A percentile compares a stretch with the other conserved stretches of the same genome.
These are phyloP conservation scores for Podila epigama DNA, from an alignment of 192 early-diverging fungal species.

Conservation along the genomic window DNA sequence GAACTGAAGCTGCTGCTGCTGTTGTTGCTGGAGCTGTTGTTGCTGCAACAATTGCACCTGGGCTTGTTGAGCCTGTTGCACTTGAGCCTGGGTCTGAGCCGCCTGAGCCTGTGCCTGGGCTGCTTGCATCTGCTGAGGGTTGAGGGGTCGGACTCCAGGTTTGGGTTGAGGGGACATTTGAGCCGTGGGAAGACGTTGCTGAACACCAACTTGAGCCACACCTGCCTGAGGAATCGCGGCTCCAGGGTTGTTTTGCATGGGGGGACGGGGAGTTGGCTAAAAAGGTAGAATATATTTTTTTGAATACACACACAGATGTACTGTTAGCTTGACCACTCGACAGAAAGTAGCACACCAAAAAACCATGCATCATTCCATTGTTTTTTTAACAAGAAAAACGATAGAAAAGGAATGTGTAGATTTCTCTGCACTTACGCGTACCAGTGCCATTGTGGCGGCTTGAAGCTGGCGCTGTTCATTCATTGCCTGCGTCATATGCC, in stretches of 20 bases:
- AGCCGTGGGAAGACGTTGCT: conserved; percentile 18
- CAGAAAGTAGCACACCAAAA: no score
- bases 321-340: no score
- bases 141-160: conserved; percentile 40
- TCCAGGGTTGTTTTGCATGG: conserved; percentile 11
- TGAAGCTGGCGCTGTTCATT: conserved; percentile 58
- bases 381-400: background rate
- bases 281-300: background rate
- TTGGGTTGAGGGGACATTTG: conserved; percentile 45
- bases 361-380: no score
- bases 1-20: conserved; percentile 38
- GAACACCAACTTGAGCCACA: conserved; percentile 20
- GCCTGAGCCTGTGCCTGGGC: conserved; percentile 26
- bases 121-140: conserved; percentile 31
- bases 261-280: conserved; percentile 14
- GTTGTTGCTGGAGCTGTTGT: conserved; percentile 31
- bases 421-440: conserved; percentile 37
- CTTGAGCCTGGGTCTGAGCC: conserved; percentile 15
- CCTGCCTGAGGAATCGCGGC: conserved; percentile 18
- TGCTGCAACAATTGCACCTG: conserved; percentile 32
- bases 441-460: conserved; percentile 52
- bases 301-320: no score
- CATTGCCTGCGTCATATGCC: conserved; percentile 55
- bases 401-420: background rate
- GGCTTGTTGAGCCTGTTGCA: conserved; percentile 16